These are phyloP conservation scores for Clitopilus passeckerianus DNA, from an alignment of 768 basidiomycete genomes.

Conservation along the genomic window DNA sequence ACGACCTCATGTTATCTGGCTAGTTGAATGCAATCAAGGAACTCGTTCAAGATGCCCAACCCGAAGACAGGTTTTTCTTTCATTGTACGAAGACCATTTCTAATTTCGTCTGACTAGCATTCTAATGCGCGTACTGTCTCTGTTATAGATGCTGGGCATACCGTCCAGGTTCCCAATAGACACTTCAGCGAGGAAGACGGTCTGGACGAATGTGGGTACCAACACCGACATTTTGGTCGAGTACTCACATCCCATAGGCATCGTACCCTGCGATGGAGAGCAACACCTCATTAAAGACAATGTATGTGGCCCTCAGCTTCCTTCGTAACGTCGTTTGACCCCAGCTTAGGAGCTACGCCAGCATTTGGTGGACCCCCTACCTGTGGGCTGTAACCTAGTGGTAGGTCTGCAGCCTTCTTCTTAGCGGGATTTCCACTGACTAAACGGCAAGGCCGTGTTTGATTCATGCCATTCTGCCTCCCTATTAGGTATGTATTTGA, in stretches of 20 bases:
- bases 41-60: conserved; percentile 35
- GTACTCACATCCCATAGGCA: conserved; percentile 16
- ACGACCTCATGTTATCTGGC: background rate
- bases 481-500: conserved; percentile 30
- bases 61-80: conserved; percentile 52
- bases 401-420: conserved; percentile 14
- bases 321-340: background rate
- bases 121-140: background rate
- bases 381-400: conserved; percentile 28
- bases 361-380: conserved; percentile 30
- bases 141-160: conserved; percentile 44
- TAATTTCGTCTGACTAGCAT: background rate
- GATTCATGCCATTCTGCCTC: conserved; percentile 38
- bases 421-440: background rate
- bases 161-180: conserved; percentile 34
- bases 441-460: conserved; percentile 21
- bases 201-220: conserved; percentile 42
- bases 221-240: no score
- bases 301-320: conserved; percentile 10
- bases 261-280: conserved; percentile 33
- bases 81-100: conserved; percentile 36
- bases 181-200: conserved; percentile 46
- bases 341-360: conserved; percentile 24
- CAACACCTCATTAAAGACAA: conserved; percentile 30
- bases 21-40: conserved; percentile 37